Percentiles rank a stretch among this genome's conserved stretches.
phyloP scores from a whole-genome alignment of 2,329 filamentous ascomycete genomes.

The Pseudogymnoascus sp. region DNA sequence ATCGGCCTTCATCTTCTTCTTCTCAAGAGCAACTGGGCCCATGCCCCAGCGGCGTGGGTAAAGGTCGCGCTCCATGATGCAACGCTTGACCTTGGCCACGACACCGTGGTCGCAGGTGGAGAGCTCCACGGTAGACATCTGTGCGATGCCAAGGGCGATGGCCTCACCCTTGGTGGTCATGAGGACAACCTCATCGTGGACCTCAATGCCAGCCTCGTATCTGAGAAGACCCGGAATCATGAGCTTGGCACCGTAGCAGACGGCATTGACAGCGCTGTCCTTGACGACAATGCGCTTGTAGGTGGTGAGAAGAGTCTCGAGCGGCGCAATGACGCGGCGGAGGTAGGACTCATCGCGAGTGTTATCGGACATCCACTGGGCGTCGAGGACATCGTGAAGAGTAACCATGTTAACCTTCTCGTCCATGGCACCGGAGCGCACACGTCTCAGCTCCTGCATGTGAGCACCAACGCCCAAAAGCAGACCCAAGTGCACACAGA shows the following conservation, averaged over 20 bases:
- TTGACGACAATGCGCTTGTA: slow-evolving; percentile 99
- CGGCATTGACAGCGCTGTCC: slow-evolving; percentile 91
- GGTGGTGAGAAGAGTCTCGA: slow-evolving; percentile 83
- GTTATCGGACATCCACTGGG: slow-evolving; percentile 95
- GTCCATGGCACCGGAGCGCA: slow-evolving; percentile 90
- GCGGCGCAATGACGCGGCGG: slow-evolving; percentile 80
- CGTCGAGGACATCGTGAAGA: slow-evolving; percentile 90
- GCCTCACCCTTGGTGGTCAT: slow-evolving; percentile 99
- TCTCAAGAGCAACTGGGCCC: slow-evolving; percentile 86
- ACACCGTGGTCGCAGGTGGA: slow-evolving; percentile 95
- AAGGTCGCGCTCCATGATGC: slow-evolving; percentile 98
- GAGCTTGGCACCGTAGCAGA: slow-evolving; percentile 97
- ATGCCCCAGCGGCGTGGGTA: slow-evolving; percentile 97
- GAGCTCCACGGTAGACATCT: slow-evolving; percentile 98
- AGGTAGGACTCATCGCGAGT: slow-evolving; percentile 90
- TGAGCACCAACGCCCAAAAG: slow-evolving; percentile 79
- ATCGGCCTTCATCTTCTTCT: slow-evolving; percentile 99
- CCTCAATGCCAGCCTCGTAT: slow-evolving; percentile 87
- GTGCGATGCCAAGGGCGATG: slow-evolving; percentile 89
- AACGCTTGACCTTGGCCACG: slow-evolving; percentile 97
- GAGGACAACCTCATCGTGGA: slow-evolving; percentile 91
- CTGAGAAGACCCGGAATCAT: slow-evolving; percentile 95
- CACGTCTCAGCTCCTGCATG: slow-evolving; percentile 96
- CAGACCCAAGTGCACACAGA: slow-evolving; percentile 86
- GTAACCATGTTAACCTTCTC: slow-evolving; percentile 86